Conservation (phyloP, 208 protist species). For the Trypanosoma melophagium region DNA sequence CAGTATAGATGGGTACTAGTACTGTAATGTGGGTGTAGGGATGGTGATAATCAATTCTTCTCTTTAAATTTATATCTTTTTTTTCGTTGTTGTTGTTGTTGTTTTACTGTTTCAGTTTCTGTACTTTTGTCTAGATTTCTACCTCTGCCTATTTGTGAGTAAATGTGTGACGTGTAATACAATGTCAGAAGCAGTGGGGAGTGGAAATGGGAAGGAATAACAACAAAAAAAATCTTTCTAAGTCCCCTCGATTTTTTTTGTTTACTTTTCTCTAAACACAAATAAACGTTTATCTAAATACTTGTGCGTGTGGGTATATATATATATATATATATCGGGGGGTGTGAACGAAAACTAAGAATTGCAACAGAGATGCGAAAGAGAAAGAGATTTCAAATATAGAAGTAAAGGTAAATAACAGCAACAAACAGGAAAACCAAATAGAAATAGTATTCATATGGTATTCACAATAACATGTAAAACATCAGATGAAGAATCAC, state of each 20-base stretch:
- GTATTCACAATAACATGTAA: too few species aligned
- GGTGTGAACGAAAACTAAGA: too few species aligned
- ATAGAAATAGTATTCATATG: neutral
- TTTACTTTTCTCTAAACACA: neutral
- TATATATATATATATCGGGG: too few species aligned
- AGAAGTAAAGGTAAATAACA: neutral
- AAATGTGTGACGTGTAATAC: neutral
- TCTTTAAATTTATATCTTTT: neutral
- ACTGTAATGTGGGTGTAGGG: too few species aligned
- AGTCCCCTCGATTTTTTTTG: neutral
- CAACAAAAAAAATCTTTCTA: neutral
- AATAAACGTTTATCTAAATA: too few species aligned
- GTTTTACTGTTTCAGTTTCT: neutral
- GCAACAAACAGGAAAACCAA: slow-evolving; percentile 6
- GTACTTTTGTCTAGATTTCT: neutral
- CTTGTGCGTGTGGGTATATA: too few species aligned
- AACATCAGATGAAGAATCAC: too few species aligned
- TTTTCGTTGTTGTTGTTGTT: neutral
- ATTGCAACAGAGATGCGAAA: too few species aligned
- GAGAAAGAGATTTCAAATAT: neutral
- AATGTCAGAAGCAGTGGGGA: neutral
- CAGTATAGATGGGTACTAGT: too few species aligned
- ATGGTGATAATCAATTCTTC: too few species aligned
- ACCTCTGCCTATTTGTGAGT: neutral
- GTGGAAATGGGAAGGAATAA: neutral